Evolutionary conservation across 257 asterid species (phyloP).

Genomic region (Petrea volubilis): DNA sequence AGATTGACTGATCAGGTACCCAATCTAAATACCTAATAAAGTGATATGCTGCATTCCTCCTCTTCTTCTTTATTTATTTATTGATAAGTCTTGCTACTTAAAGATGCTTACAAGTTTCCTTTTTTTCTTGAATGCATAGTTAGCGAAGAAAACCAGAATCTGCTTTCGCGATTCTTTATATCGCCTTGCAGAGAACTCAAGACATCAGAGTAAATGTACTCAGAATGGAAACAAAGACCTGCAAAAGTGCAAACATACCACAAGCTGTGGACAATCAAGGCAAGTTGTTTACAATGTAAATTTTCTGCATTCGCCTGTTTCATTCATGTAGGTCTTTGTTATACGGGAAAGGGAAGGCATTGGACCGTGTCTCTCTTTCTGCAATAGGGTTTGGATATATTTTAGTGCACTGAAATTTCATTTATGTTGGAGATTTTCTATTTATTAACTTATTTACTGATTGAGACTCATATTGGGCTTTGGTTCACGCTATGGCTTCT

Average conservation of each 20-base stretch:
- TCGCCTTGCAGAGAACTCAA: slow-evolving; percentile 58
- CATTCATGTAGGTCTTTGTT: slow-evolving; percentile 1
- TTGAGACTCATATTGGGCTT: not conserved
- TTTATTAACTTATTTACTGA: too few relatives aligned
- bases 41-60: not conserved
- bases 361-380: not conserved
- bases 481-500: not conserved
- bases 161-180: slow-evolving; percentile 58
- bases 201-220: slow-evolving; percentile 22
- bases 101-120: slow-evolving; percentile 2
- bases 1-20: slow-evolving; percentile 43
- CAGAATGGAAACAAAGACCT: slow-evolving; percentile 18
- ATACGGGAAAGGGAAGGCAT: not conserved
- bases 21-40: not conserved
- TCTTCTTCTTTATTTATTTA: too few relatives aligned
- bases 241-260: not conserved
- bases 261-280: slow-evolving; percentile 32
- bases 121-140: slow-evolving; percentile 27
- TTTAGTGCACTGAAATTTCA: not conserved
- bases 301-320: not conserved
- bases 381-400: not conserved
- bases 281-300: not conserved
- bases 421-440: not conserved
- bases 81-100: not conserved
- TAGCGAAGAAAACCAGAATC: slow-evolving; percentile 43